These are phyloP conservation scores for Boletales sp. DNA, from an alignment of 768 basidiomycete genomes.

Conservation along the genomic window DNA sequence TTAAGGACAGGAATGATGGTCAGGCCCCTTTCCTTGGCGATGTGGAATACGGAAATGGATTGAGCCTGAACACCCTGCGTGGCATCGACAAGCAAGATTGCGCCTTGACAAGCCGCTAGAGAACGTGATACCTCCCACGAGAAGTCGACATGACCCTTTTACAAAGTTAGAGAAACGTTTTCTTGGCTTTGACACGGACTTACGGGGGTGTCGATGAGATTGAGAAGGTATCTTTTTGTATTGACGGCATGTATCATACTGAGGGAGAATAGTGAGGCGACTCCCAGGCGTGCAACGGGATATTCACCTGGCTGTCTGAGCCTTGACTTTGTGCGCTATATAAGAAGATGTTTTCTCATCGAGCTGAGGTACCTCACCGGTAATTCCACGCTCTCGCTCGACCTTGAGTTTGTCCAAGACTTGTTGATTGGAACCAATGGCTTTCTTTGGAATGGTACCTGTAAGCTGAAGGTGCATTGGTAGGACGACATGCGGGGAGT, in stretches of 20 bases:
- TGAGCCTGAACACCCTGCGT: constrained; percentile 98
- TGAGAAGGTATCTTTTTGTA: constrained; percentile 68
- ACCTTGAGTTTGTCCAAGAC: constrained; percentile 94
- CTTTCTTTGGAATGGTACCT: constrained; percentile 72
- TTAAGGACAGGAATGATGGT: constrained; percentile 89
- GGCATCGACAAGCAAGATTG: constrained; percentile 84
- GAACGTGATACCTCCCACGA: constrained; percentile 95
- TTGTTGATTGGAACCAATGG: constrained; percentile 71
- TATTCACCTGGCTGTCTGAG: constrained; percentile 85
- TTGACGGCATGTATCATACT: constrained; percentile 75
- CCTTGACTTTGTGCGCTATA: constrained; percentile 62
- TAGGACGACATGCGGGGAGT: neutral
- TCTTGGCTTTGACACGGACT: constrained; percentile 10
- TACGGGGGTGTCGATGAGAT: constrained; percentile 95
- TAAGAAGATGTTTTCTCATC: constrained; percentile 3
- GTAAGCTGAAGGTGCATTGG: constrained; percentile 58
- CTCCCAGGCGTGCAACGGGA: neutral
- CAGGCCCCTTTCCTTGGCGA: constrained; percentile 76
- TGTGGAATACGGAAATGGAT: constrained; percentile 91
- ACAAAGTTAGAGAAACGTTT: neutral
- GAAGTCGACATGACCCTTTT: constrained; percentile 94
- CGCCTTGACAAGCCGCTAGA: constrained; percentile 91
- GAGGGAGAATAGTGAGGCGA: constrained; percentile 9
- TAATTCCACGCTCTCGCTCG: constrained; percentile 94
- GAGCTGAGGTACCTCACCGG: constrained; percentile 44